Conservation (phyloP, 169 alveolate genomes). For the Eimeria zaria region DNA sequence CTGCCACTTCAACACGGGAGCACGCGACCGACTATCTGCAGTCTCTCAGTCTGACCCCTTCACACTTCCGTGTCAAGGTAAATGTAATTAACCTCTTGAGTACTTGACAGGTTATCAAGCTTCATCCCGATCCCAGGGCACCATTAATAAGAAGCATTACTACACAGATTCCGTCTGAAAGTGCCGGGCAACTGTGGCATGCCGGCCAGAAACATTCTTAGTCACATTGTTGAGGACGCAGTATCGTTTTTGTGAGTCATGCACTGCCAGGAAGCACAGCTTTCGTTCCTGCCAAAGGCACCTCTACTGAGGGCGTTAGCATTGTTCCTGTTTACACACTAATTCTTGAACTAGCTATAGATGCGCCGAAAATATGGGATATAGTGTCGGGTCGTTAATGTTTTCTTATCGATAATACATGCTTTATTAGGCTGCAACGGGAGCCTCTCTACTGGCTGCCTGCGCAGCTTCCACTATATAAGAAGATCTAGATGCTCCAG, state of each 20-base stretch:
- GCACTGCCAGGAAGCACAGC: background rate
- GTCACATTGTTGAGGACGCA: background rate
- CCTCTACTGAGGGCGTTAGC: background rate
- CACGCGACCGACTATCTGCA: background rate
- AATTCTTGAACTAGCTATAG: background rate
- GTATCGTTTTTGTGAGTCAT: background rate
- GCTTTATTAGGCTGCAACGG: background rate
- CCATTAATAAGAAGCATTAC: background rate
- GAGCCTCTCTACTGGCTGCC: background rate
- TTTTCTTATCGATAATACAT: background rate
- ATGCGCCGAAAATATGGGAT: background rate
- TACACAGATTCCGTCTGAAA: background rate
- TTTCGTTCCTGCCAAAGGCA: background rate
- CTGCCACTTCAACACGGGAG: background rate
- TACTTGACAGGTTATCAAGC: background rate
- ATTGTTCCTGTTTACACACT: background rate
- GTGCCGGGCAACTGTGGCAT: background rate
- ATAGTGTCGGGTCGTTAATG: background rate
- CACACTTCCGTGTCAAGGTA: background rate
- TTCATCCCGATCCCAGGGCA: background rate
- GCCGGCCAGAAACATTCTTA: background rate
- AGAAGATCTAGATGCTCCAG: background rate
- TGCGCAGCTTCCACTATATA: background rate
- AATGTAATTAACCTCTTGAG: background rate
- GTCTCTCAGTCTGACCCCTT: background rate